phyloP scores from a whole-genome alignment of 164 flowering plant species.

The Cinnamomum micranthum region DNA sequence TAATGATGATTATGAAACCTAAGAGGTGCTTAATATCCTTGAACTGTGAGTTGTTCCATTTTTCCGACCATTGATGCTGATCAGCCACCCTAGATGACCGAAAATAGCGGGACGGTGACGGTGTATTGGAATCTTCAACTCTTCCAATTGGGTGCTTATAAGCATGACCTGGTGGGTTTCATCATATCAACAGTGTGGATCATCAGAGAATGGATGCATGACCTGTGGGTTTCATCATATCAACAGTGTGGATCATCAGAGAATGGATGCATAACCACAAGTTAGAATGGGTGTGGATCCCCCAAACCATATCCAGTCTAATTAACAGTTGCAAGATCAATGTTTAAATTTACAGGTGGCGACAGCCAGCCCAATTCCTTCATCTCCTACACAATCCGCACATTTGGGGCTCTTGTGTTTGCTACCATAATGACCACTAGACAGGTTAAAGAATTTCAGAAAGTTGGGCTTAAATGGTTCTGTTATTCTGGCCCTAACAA shows the following conservation, averaged over 20 bases:
- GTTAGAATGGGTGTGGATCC: not conserved
- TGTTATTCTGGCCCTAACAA: conserved; percentile 10
- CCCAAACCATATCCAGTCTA: not conserved
- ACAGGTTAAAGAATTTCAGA: conserved; percentile 50
- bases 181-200: no score
- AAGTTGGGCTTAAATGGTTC: not conserved
- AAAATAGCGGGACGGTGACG: no score
- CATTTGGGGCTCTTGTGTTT: conserved; percentile 95
- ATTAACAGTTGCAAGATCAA: not conserved
- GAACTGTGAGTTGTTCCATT: no score
- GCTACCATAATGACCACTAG: conserved; percentile 97
- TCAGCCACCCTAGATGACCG: no score
- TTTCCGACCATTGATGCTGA: no score
- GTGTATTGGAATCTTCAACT: no score
- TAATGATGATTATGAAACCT: not conserved
- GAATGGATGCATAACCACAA: not conserved
- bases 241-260: no score
- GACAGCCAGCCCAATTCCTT: conserved; percentile 92
- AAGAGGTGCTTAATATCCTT: no score
- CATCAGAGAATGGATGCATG: no score
- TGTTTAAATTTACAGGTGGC: conserved; percentile 62
- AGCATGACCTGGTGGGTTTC: no score
- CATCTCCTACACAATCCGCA: conserved; percentile 93
- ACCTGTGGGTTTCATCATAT: no score
- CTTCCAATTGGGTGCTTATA: no score